Conservation (phyloP, 108 stramenopile genomes). For the Schizochytrium sp. region DNA sequence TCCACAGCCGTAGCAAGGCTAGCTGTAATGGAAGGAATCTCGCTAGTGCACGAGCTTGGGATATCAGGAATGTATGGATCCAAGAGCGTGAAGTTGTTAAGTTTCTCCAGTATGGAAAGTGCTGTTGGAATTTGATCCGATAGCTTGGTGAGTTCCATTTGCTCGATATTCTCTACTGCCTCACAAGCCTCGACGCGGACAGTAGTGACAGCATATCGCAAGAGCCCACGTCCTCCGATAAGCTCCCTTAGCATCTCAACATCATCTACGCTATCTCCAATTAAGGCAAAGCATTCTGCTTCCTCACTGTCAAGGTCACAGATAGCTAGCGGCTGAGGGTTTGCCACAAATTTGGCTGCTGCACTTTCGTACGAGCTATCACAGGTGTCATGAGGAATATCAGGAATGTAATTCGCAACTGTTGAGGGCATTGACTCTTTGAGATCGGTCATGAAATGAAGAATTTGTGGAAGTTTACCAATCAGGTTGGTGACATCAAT, state of each 20-base stretch:
- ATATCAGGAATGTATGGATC: conserved; percentile 34
- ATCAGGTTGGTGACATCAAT: conserved; percentile 25
- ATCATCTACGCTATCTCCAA: conserved; percentile 6
- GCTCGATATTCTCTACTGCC: background rate
- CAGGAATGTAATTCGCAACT: background rate
- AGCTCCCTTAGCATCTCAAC: conserved; percentile 22
- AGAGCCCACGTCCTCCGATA: conserved; percentile 23
- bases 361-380: background rate
- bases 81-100: conserved; percentile 33
- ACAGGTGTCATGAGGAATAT: conserved; percentile 35
- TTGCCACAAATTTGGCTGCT: background rate
- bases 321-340: background rate
- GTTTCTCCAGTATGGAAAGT: background rate
- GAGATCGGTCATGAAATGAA: conserved; percentile 31
- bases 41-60: background rate
- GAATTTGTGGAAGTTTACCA: background rate
- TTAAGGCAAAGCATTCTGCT: conserved; percentile 24
- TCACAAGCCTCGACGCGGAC: background rate
- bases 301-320: background rate
- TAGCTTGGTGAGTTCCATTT: background rate
- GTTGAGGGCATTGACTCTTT: conserved; percentile 41
- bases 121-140: background rate
- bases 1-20: background rate
- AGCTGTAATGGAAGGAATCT: background rate
- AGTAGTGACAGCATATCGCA: conserved; percentile 13